Conservation (phyloP, 2,329 filamentous ascomycete species). For the Penicillium freii region DNA sequence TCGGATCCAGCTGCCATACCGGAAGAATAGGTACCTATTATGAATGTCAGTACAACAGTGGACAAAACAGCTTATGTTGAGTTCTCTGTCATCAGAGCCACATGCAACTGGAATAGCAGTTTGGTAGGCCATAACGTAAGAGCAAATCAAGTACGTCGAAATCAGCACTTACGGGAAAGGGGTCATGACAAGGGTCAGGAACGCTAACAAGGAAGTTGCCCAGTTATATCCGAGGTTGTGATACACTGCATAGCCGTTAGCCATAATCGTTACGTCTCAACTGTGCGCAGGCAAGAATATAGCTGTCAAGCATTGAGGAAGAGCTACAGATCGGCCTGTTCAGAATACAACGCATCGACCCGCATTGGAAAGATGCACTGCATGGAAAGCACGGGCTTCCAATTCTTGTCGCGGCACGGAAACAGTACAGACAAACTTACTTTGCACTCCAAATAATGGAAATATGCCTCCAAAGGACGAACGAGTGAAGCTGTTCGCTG, state of each 20-base stretch:
- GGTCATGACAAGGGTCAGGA: constrained; percentile 45
- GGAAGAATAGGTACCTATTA: constrained; percentile 46
- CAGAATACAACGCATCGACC: constrained; percentile 10
- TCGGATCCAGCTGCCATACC: constrained; percentile 43
- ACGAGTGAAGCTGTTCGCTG: constrained; percentile 77
- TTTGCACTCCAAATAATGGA: constrained; percentile 67
- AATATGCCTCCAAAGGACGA: constrained; percentile 77
- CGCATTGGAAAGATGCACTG: constrained; percentile 6
- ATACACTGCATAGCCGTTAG: constrained; percentile 43
- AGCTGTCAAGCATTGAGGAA: constrained; percentile 1
- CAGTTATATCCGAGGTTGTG: constrained; percentile 47
- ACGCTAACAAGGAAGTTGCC: constrained; percentile 46
- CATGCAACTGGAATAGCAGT: constrained; percentile 6
- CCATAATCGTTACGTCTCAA: constrained; percentile 6
- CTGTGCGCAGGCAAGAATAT: not conserved
- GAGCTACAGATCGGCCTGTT: constrained; percentile 6
- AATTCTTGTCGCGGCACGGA: not conserved
- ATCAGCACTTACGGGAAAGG: constrained; percentile 46
- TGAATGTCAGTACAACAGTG: constrained; percentile 2
- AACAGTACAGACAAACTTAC: constrained; percentile 30
- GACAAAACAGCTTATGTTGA: not conserved
- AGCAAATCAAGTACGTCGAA: not conserved
- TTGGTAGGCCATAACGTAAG: constrained; percentile 10
- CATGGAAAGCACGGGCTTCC: constrained; percentile 17
- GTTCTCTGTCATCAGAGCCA: not conserved